Base-by-base conservation (phyloP, 2,329 filamentous ascomycete genomes). In the Sclerotinia borealis region DNA sequence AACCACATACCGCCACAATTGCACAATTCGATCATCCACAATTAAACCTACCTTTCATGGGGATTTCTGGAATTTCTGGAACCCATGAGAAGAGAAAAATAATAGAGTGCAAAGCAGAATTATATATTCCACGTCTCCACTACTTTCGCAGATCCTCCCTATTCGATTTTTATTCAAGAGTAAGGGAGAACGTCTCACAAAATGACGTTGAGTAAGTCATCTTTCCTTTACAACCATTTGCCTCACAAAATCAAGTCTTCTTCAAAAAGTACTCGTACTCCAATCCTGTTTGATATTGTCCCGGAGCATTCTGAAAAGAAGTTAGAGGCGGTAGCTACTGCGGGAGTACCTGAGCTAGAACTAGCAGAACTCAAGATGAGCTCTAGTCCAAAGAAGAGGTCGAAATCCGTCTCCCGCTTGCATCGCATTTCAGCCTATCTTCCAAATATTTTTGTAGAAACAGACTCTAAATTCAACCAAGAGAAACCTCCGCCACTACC, bases 201-300 rank as follows among this genome's bases (percentile, higher is more conserved):
- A 15, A 61, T 61, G 59, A 61, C 59, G 59, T 61, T 55, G 49
- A 61, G 49, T 61, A 61, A 61, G 59, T 61, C 37, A 47, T 22
- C 22, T 59, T 50, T 31, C 10, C 27, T 43, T 45, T 27, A 34
- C 37, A 37, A 19, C 15, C 37, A 37, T 61, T 37, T 34, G 36
- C 50, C 37, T 34, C 9, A 25, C 19, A 27, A 27, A 25, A 47
- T 29, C 13, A 29, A 34, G 9, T 55, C 37, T 36, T 36, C 39
- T 31, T 36, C 25, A 41, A 41, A 27, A 15, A 31, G 10, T 37
- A 22, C 36, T 50, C 29, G 13, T 15, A 17, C 17, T 15, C 41
- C 37, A 25, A 29, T 29, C 7, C 17, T 22, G 41, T 31, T n/a
- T 37, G 29, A 13, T 22, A 48, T 59, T 19, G 10, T 37, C 19